phyloP scores from a whole-genome alignment of 768 basidiomycete species.

The Tricholoma flavovirens region DNA sequence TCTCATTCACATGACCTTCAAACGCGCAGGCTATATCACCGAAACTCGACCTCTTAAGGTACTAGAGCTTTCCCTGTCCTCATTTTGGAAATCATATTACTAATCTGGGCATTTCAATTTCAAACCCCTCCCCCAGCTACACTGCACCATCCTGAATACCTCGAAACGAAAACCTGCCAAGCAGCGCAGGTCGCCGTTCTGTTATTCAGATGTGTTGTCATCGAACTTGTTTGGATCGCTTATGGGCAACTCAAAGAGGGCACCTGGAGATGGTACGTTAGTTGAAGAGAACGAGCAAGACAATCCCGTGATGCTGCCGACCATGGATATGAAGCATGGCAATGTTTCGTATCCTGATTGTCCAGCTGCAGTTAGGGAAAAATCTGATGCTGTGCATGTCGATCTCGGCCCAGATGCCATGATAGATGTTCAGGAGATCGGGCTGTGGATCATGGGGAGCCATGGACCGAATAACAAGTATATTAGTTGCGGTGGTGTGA shows the following conservation, averaged over 20 bases:
- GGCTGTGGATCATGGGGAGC: constrained; percentile 71
- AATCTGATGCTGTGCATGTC: constrained; percentile 22
- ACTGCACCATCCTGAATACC: constrained; percentile 18
- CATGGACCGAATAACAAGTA: constrained; percentile 59
- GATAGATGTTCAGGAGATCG: constrained; percentile 43
- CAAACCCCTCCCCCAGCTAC: constrained; percentile 23
- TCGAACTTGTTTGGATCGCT: neutral
- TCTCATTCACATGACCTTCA: constrained; percentile 35
- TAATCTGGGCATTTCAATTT: constrained; percentile 28
- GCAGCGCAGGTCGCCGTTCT: constrained; percentile 12
- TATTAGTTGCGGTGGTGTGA: constrained; percentile 39
- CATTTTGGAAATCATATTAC: constrained; percentile 48
- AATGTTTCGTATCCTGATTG: neutral
- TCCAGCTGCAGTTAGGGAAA: neutral
- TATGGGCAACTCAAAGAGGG: neutral
- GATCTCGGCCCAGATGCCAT: constrained; percentile 44
- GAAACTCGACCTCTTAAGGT: constrained; percentile 51
- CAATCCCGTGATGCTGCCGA: neutral
- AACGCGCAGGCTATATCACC: constrained; percentile 34
- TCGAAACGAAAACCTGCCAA: constrained; percentile 12
- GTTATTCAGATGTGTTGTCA: constrained; percentile 14
- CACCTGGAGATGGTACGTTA: too few species aligned
- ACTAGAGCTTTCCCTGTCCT: constrained; percentile 2
- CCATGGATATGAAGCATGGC: neutral
- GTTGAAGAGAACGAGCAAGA: neutral